phyloP scores from a whole-genome alignment of 1,284 basidiomycete genomes.

The Omphalotus olearius region DNA sequence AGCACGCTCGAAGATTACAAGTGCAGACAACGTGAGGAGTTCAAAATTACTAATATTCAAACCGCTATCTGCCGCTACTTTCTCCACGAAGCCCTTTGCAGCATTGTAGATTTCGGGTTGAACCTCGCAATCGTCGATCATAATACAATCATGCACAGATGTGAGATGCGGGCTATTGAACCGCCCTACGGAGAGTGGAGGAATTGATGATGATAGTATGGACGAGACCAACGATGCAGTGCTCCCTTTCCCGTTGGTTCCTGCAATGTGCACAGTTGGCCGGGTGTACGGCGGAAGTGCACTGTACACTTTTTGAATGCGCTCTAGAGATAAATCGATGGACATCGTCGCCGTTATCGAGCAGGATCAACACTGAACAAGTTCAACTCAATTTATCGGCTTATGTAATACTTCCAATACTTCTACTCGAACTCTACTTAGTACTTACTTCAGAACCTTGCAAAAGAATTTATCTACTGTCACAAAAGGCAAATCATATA shows the following conservation, averaged over 20 bases:
- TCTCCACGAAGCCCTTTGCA: conserved; percentile 49
- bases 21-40: conserved; percentile 76
- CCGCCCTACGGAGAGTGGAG: conserved; percentile 59
- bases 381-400: too few species aligned
- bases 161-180: conserved; percentile 95
- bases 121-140: conserved; percentile 60
- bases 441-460: too few species aligned
- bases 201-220: conserved; percentile 55
- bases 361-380: too few species aligned
- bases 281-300: conserved; percentile 65
- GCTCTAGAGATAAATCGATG: conserved; percentile 77
- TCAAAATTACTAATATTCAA: conserved; percentile 77
- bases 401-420: too few species aligned
- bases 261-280: conserved; percentile 90
- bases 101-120: conserved; percentile 44
- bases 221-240: conserved; percentile 83
- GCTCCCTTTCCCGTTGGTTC: conserved; percentile 98
- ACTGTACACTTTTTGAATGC: conserved; percentile 58
- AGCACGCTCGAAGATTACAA: conserved; percentile 65
- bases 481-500: too few species aligned
- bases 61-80: conserved; percentile 39
- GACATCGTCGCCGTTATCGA: conserved; percentile 51
- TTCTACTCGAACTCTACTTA: too few species aligned
- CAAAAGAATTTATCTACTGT: too few species aligned
- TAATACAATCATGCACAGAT: conserved; percentile 75